Base-by-base conservation (phyloP, 352 stramenopile species). In the Elongisporangium undulatum region DNA sequence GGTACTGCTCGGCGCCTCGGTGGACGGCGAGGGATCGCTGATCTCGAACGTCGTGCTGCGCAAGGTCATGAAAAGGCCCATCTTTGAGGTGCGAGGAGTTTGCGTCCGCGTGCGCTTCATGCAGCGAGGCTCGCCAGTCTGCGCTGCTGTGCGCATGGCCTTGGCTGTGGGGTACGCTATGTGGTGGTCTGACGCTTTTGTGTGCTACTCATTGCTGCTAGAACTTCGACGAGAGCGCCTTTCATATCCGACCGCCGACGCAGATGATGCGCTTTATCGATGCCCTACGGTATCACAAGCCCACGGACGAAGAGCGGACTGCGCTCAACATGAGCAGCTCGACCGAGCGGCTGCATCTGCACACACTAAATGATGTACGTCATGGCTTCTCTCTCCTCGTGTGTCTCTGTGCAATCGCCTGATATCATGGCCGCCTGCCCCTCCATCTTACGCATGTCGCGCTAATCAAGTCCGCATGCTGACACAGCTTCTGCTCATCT, bases 191-290 rank as follows among this genome's bases (percentile, higher is more conserved):
- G 34, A 13, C 51, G 38, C 41, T 4, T 45, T 2, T 22, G 8
- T 34, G 1, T 17, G 5, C 54, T 38, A 5, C 23, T 8, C 2
- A 45, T 50, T 34, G 23, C 23, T 34, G 20, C 23, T 49, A 95
- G 84, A 89, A 87, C 55, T 87, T 92, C 49, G 76, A 90, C 34
- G 80, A 92, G 15, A 63, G 67, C n/a, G 83, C 77, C 23, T 89
- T 83, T 26, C 55, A 76, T 52, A 77, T 92, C 23, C 89, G 89
- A 53, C 62, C 83, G 19, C 82, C 86, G 58, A 89, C 81, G 58
- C 80, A 90, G 58, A 87, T 89, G 74, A 76, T 95, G 77, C 84
- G 86, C 55, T 82, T 92, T 50, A 78, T 95, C 49, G 86, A 95
- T 59, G 74, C 72, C 8, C 64, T 95, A 59, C 82, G 86, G n/a